phyloP scores from a whole-genome alignment of 139 green algal species.

The Coccomyxa sp. region DNA sequence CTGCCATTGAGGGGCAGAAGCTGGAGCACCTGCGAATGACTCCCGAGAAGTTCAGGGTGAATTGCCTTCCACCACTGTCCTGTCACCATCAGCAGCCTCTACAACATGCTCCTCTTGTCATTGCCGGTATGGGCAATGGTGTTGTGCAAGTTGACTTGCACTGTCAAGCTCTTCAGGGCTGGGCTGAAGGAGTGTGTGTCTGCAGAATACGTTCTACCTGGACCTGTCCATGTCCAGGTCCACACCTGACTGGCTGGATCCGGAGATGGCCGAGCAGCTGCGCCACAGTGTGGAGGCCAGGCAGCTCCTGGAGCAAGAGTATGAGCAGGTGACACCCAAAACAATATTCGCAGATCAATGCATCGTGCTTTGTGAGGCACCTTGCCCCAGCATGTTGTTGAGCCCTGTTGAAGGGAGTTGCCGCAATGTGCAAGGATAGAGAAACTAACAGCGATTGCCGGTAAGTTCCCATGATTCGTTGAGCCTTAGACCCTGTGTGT shows the following conservation, averaged over 20 bases:
- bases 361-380: too few species aligned
- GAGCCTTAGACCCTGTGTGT: not conserved
- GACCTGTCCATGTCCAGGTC: conserved; percentile 2
- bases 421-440: too few species aligned
- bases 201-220: not conserved
- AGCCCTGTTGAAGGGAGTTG: too few species aligned
- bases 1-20: conserved; percentile 85
- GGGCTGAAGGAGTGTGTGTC: not conserved
- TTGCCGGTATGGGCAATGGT: not conserved
- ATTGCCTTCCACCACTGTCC: not conserved
- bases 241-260: conserved; percentile 50
- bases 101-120: not conserved
- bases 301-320: conserved; percentile 45
- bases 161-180: too few species aligned
- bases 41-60: conserved; percentile 41
- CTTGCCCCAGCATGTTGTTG: too few species aligned
- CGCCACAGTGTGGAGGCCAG: conserved; percentile 43
- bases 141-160: too few species aligned
- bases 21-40: conserved; percentile 73
- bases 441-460: too few species aligned
- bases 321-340: conserved; percentile 9
- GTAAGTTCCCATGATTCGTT: too few species aligned
- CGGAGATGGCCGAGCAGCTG: conserved; percentile 50
- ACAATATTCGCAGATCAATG: too few species aligned
- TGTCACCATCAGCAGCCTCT: not conserved